Evolutionary conservation across 371 early-diverging fungal genomes (phyloP), one percentile per base, ranked within the genome.

Genomic region (Mucor mucedo): DNA sequence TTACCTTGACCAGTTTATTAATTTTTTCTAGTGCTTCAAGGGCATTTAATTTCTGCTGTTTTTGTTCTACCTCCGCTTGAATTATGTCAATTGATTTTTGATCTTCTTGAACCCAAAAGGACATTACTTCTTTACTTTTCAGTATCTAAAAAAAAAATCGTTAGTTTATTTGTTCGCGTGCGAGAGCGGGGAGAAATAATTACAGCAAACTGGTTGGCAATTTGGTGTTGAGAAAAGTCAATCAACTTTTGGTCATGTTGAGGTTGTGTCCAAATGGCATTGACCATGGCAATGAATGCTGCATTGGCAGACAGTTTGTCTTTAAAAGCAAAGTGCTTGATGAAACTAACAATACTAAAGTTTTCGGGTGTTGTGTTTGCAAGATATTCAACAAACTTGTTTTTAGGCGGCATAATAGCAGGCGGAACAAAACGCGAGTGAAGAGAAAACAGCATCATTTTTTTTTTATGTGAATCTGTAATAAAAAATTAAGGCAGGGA

Each of bases 371-470:
- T 50, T 30, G 11, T 50, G 10, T 30, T 50, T 50, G 11, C 29
- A 13, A 50, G 13, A 11, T 50, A 50, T 10, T 30, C 28, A 11
- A 50, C 7, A 30, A 11, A 28, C 11, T 28, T 50, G 28, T 50
- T 50, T 7, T 28, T 10, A 32, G 50, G 5, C 11, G 28, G 50
- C 16, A 30, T 30, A 14, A 29, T 11, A 7, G 50, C 21, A 8
- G 28, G 30, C 3, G 16, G 30, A 50, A 14, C 5, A 28, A 50
- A 50, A 5, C 10, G 16, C 14, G 50, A 50, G 21, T 50, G 50
- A 50, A 50, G 50, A 13, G 50, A 50, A 30, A 50, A 50, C 29
- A 50, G 50, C 30, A 50, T 50, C 50, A 50, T 50, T 47, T 47
- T 47, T 44, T 35, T 35, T 35, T 21, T 21, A 21, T 21, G 21